phyloP scores from a whole-genome alignment of 1,284 basidiomycete species.

The Meripilus lineatus region DNA sequence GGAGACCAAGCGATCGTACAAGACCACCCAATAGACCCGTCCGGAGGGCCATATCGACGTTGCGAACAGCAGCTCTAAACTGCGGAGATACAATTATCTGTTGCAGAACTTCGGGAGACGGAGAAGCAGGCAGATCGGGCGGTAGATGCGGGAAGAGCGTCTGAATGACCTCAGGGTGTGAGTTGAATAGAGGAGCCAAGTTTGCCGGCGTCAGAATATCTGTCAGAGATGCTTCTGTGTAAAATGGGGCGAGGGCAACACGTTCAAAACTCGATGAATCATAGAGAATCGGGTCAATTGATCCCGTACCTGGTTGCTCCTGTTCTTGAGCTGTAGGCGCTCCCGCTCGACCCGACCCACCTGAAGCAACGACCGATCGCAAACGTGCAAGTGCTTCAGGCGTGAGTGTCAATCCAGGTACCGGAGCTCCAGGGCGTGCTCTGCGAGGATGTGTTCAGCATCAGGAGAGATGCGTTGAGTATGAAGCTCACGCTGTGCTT shows the following conservation, averaged over 20 bases:
- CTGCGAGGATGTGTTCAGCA: too few relatives aligned
- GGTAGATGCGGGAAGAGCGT: constrained; percentile 75
- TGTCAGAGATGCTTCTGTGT: constrained; percentile 55
- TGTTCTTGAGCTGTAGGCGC: too few relatives aligned
- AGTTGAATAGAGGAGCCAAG: constrained; percentile 61
- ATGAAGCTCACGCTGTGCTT: constrained; percentile 11
- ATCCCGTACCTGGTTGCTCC: background rate
- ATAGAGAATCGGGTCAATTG: too few relatives aligned
- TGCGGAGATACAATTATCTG: constrained; percentile 52
- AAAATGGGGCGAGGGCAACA: constrained; percentile 11
- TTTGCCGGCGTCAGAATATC: constrained; percentile 73
- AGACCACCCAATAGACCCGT: constrained; percentile 70
- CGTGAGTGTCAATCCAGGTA: constrained; percentile 15
- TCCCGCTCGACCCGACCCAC: constrained; percentile 9
- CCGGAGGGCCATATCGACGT: constrained; percentile 70
- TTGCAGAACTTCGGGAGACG: constrained; percentile 58
- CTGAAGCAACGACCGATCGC: constrained; percentile 20
- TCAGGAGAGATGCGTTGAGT: too few relatives aligned
- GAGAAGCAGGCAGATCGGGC: constrained; percentile 60
- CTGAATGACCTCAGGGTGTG: constrained; percentile 59
- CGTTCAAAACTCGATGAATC: background rate
- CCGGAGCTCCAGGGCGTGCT: too few relatives aligned
- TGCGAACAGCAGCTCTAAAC: constrained; percentile 57
- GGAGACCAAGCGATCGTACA: constrained; percentile 69
- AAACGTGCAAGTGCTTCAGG: constrained; percentile 24